These are phyloP conservation scores for Eimeria sp. DNA, from an alignment of 169 alveolate genomes.

Conservation along the genomic window DNA sequence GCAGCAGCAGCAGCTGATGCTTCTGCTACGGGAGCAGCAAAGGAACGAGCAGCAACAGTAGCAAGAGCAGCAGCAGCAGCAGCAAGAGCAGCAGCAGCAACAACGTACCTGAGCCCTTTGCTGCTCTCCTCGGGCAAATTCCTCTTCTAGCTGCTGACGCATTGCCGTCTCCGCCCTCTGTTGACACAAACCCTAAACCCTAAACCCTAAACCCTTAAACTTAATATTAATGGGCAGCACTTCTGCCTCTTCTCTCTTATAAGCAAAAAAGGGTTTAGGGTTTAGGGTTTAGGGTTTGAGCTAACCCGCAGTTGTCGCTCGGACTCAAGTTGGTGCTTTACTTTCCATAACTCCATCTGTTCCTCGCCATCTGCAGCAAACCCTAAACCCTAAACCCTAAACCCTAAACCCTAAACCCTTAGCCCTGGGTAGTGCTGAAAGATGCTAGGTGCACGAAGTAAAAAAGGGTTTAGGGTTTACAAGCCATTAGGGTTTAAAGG, in stretches of 20 bases:
- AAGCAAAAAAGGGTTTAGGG: too few species aligned
- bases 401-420: too few species aligned
- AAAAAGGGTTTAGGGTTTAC: too few species aligned
- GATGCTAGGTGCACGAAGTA: too few species aligned
- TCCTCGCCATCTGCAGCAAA: neutral
- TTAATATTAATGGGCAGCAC: too few species aligned
- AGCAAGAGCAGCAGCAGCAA: neutral
- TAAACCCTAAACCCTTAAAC: neutral
- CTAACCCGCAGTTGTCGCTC: conserved; percentile 19
- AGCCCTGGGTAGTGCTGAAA: too few species aligned
- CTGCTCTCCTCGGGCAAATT: neutral
- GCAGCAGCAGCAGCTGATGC: too few species aligned
- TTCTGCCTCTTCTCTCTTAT: too few species aligned
- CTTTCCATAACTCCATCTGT: neutral
- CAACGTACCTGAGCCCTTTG: neutral
- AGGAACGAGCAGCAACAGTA: neutral
- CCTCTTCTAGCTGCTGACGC: conserved; percentile 18
- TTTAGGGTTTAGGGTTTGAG: too few species aligned
- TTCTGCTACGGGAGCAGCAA: too few species aligned
- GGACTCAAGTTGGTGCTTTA: neutral
- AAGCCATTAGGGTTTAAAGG: too few species aligned
- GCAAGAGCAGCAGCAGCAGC: neutral
- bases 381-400: neutral
- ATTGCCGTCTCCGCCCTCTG: conserved; percentile 8
- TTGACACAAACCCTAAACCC: neutral